Evolutionary conservation across 2,329 filamentous ascomycete species (phyloP).

Genomic region (Fusarium pseudocircinatum): DNA sequence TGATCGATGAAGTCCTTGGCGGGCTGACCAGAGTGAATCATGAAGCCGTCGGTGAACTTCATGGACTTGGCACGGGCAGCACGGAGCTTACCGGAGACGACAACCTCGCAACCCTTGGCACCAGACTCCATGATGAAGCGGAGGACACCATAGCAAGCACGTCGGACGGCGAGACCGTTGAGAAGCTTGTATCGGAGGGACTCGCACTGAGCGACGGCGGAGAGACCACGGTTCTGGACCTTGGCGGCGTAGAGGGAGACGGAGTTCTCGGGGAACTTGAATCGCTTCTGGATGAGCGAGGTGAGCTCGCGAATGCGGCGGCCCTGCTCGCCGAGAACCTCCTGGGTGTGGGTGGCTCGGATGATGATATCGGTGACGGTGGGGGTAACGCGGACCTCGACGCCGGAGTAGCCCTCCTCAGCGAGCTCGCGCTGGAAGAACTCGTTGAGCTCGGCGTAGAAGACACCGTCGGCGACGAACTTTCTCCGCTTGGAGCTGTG

Average conservation of each 20-base stretch:
- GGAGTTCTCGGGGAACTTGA: slow-evolving; percentile 99
- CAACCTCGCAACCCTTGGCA: slow-evolving; percentile 99
- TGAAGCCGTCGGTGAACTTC: slow-evolving; percentile 99
- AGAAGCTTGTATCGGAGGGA: slow-evolving; percentile 99
- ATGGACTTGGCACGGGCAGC: slow-evolving; percentile 99
- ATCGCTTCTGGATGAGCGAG: slow-evolving; percentile 99
- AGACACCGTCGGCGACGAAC: slow-evolving; percentile 98
- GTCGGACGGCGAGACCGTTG: slow-evolving; percentile 97
- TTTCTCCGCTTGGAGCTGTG: slow-evolving; percentile 89
- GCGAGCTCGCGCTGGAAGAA: slow-evolving; percentile 99
- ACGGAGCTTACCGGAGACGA: slow-evolving; percentile 98
- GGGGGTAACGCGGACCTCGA: slow-evolving; percentile 99
- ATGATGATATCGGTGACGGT: slow-evolving; percentile 99
- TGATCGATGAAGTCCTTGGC: slow-evolving; percentile 99
- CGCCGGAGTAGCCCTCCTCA: slow-evolving; percentile 99
- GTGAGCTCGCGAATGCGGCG: slow-evolving; percentile 99
- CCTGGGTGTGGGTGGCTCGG: slow-evolving; percentile 99
- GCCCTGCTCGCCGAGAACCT: slow-evolving; percentile 99
- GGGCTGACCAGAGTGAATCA: slow-evolving; percentile 99
- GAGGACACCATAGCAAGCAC: slow-evolving; percentile 99
- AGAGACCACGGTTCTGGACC: slow-evolving; percentile 99
- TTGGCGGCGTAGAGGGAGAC: slow-evolving; percentile 99
- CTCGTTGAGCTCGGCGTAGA: slow-evolving; percentile 99
- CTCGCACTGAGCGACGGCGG: slow-evolving; percentile 99
- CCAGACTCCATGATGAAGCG: slow-evolving; percentile 99